Conservation (phyloP, 371 early-diverging fungal species). For the Amoeboaphelidium protococcarum region DNA sequence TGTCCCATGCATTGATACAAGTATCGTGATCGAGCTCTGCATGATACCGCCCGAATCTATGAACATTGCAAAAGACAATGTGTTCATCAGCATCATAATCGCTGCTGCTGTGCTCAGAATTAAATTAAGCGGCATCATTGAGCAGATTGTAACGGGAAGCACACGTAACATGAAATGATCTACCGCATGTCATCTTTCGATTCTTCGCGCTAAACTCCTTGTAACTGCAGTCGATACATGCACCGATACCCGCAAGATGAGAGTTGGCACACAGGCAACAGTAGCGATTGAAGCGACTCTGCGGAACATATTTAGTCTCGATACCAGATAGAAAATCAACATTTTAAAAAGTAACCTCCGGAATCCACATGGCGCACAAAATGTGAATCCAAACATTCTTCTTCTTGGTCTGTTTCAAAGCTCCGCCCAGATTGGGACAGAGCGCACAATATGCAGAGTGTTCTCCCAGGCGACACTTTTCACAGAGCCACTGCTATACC, state of each 20-base stretch:
- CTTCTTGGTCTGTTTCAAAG: background rate
- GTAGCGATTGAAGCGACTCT: background rate
- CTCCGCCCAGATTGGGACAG: background rate
- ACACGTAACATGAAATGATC: background rate
- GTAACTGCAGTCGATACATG: background rate
- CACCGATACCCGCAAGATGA: background rate
- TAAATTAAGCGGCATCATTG: no score
- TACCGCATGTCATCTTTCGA: no score
- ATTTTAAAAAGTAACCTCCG: background rate
- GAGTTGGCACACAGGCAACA: background rate
- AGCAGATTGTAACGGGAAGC: background rate
- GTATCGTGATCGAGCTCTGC: no score
- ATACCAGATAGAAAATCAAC: background rate
- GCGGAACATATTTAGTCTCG: background rate
- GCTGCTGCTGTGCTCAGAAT: no score
- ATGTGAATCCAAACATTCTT: background rate
- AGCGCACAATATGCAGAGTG: background rate
- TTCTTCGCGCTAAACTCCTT: no score
- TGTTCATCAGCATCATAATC: no score
- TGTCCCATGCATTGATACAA: no score
- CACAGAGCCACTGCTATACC: background rate
- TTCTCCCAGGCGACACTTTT: background rate
- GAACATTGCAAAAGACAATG: no score
- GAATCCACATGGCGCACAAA: background rate
- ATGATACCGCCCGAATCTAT: no score